A percentile compares a stretch with the other conserved stretches of the same genome.
These are phyloP conservation scores for Botrytis fragariae DNA, from an alignment of 2,329 filamentous ascomycete genomes.

Conservation along the genomic window DNA sequence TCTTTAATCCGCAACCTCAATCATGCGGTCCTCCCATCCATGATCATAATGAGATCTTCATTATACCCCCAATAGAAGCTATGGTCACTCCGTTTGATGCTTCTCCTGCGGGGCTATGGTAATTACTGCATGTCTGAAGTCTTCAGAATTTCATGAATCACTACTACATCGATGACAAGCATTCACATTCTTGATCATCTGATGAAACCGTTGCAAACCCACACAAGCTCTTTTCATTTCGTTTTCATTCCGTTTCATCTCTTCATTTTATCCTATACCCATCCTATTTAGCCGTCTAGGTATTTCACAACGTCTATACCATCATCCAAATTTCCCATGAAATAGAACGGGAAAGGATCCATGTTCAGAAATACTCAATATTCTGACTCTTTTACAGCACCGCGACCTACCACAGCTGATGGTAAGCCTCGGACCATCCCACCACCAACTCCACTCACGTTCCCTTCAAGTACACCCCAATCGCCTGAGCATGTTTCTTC, in stretches of 20 bases:
- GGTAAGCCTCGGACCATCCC: constrained; percentile 30
- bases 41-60: background rate
- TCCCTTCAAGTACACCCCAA: constrained; percentile 33
- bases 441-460: constrained; percentile 33
- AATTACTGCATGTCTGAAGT: background rate
- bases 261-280: background rate
- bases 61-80: background rate
- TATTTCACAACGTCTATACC: background rate
- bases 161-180: background rate
- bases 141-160: background rate
- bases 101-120: background rate
- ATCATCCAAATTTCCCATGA: background rate
- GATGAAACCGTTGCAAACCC: background rate
- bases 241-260: background rate
- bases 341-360: background rate
- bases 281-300: background rate
- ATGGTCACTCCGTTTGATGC: background rate
- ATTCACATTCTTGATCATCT: background rate
- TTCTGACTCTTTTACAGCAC: constrained; percentile 26
- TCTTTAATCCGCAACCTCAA: background rate
- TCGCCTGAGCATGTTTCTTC: constrained; percentile 27
- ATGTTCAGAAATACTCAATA: background rate
- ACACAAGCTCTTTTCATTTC: background rate
- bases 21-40: background rate
- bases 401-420: constrained; percentile 24